Evolutionary conservation across 2,329 filamentous ascomycete species (phyloP).

Genomic region (Diaporthe sp.): DNA sequence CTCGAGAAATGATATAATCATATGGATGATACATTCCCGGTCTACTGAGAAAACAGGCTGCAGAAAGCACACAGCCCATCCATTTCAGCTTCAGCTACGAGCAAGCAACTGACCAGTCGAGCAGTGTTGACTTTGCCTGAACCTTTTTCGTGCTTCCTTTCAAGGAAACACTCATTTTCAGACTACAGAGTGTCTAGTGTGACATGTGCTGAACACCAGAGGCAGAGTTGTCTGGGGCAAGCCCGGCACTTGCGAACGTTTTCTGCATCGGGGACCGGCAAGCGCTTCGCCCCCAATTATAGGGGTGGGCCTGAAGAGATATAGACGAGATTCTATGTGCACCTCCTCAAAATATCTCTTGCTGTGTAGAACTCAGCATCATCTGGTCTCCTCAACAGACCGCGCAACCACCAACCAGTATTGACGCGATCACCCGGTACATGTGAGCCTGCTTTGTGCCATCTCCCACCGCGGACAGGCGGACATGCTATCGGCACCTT

Average conservation of each 20-base stretch:
- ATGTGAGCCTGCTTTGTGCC: neutral
- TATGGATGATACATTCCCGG: too few species aligned
- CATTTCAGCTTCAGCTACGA: neutral
- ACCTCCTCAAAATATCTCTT: neutral
- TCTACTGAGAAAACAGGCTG: neutral
- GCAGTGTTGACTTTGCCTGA: neutral
- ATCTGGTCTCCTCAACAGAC: neutral
- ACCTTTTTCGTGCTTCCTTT: neutral
- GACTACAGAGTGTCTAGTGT: neutral
- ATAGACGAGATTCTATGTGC: neutral
- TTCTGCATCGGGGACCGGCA: neutral
- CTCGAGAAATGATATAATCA: neutral
- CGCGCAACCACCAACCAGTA: neutral
- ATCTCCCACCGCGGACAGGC: neutral
- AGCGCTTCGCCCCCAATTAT: neutral
- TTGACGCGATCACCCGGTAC: neutral
- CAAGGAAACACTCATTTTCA: neutral
- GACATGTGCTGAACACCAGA: neutral
- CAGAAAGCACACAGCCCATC: neutral
- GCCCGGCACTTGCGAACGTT: slow-evolving; percentile 13
- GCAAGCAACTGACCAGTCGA: neutral
- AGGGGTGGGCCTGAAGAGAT: neutral
- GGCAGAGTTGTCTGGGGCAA: neutral
- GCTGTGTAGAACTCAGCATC: neutral
- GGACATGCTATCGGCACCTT: neutral